A percentile compares a stretch with the other conserved stretches of the same genome.
phyloP scores from a whole-genome alignment of 257 asterid genomes.

The Osmanthus fragrans region DNA sequence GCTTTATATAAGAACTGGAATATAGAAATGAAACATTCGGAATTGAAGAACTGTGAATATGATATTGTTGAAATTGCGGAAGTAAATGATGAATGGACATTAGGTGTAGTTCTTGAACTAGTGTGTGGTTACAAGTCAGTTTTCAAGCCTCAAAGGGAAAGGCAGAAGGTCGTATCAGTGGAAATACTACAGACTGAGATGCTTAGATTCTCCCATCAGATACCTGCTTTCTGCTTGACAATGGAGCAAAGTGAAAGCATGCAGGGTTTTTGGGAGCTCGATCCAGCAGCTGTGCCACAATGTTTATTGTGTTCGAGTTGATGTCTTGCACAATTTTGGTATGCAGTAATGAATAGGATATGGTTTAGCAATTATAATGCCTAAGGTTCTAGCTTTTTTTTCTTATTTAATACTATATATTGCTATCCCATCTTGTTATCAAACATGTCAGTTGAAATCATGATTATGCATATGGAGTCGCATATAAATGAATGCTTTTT shows the following conservation, averaged over 20 bases:
- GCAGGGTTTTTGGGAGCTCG: slow-evolving; percentile 42
- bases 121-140: slow-evolving; percentile 31
- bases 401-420: not conserved
- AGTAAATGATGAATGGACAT: not conserved
- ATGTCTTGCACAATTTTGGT: not conserved
- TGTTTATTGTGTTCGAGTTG: slow-evolving; percentile 18
- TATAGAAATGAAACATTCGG: slow-evolving; percentile 15
- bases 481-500: not conserved
- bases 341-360: not conserved
- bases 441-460: not conserved
- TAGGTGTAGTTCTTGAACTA: slow-evolving; percentile 25
- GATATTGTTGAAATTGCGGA: slow-evolving; percentile 35
- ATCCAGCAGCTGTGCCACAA: slow-evolving; percentile 33
- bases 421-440: not conserved
- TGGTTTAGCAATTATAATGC: not conserved
- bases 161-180: slow-evolving; percentile 8
- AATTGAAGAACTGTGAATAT: slow-evolving; percentile 28
- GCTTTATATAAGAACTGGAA: slow-evolving; percentile 40
- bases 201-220: slow-evolving; percentile 40
- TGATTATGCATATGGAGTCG: not conserved
- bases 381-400: not conserved
- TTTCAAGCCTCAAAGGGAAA: slow-evolving; percentile 29
- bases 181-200: slow-evolving; percentile 23
- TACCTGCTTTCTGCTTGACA: slow-evolving; percentile 40
- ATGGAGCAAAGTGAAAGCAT: slow-evolving; percentile 30